Percentiles rank a stretch among this genome's conserved stretches.
phyloP scores from a whole-genome alignment of 2,329 filamentous ascomycete species.

The Fusarium longipes region DNA sequence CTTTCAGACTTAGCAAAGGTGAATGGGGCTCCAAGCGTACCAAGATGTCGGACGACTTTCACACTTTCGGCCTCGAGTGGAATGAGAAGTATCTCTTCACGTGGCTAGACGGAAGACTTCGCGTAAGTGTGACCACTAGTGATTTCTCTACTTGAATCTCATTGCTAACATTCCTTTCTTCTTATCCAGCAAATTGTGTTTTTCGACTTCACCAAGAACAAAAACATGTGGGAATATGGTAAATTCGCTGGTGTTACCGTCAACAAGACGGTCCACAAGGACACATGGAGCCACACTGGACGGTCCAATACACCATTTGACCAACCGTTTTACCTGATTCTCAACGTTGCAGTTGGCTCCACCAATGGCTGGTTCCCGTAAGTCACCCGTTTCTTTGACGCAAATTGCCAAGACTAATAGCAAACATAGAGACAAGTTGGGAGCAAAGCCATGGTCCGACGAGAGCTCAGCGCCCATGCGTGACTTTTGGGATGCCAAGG shows the following conservation, averaged over 20 bases:
- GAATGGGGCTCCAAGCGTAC: slow-evolving; percentile 48
- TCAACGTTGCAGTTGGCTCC: slow-evolving; percentile 62
- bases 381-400: slow-evolving; percentile 23
- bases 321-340: slow-evolving; percentile 61
- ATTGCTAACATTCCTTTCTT: neutral
- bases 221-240: slow-evolving; percentile 50
- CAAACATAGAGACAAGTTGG: slow-evolving; percentile 55
- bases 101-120: slow-evolving; percentile 59
- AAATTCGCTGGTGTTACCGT: slow-evolving; percentile 53
- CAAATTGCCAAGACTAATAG: neutral
- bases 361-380: slow-evolving; percentile 60
- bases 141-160: neutral
- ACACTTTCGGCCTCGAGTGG: slow-evolving; percentile 65
- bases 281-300: slow-evolving; percentile 57
- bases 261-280: slow-evolving; percentile 54
- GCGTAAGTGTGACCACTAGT: slow-evolving; percentile 49
- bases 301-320: slow-evolving; percentile 60
- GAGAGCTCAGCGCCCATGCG: slow-evolving; percentile 50
- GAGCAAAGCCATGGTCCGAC: slow-evolving; percentile 59
- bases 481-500: slow-evolving; percentile 55
- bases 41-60: slow-evolving; percentile 55
- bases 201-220: slow-evolving; percentile 51
- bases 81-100: slow-evolving; percentile 62
- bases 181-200: slow-evolving; percentile 38
- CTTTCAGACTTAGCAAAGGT: neutral